Evolutionary conservation across 2,329 filamentous ascomycete genomes (phyloP).

Genomic region (Hawksworthiomyces lignivorus): DNA sequence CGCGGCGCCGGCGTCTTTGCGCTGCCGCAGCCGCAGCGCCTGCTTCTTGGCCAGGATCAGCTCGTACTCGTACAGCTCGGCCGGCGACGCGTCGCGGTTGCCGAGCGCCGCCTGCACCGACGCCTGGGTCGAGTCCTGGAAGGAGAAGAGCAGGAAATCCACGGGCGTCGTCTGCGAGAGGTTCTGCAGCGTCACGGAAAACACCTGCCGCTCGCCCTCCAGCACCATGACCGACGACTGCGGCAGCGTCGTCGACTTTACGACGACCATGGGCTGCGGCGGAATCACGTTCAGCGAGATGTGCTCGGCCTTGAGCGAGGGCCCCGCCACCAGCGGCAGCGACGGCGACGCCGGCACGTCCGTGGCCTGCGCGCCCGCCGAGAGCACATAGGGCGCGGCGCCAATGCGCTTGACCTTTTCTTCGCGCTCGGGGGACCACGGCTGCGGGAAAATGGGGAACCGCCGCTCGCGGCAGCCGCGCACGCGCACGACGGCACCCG

Average conservation of each 20-base stretch:
- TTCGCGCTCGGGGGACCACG: constrained; percentile 65
- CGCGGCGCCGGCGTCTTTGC: constrained; percentile 28
- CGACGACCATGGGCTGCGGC: constrained; percentile 66
- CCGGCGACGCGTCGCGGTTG: constrained; percentile 68
- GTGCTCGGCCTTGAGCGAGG: constrained; percentile 38
- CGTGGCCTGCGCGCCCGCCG: not conserved
- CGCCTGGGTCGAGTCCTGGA: constrained; percentile 78
- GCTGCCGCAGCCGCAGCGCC: constrained; percentile 50
- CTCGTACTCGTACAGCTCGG: constrained; percentile 81
- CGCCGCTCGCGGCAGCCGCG: constrained; percentile 72
- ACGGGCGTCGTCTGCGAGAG: constrained; percentile 61
- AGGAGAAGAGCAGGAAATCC: constrained; percentile 80
- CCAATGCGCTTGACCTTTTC: constrained; percentile 72
- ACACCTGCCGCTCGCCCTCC: constrained; percentile 74
- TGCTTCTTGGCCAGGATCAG: constrained; percentile 68
- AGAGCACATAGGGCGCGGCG: constrained; percentile 40
- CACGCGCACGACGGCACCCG: constrained; percentile 71
- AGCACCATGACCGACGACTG: constrained; percentile 88
- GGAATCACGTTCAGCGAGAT: constrained; percentile 68
- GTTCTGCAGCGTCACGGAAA: constrained; percentile 76
- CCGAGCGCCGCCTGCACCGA: constrained; percentile 67
- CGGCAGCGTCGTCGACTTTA: constrained; percentile 69
- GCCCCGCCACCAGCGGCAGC: constrained; percentile 6
- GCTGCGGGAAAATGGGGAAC: constrained; percentile 74
- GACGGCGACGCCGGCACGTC: constrained; percentile 6